Evolutionary conservation across 768 basidiomycete species (phyloP).

Genomic region (Tulasnella sp.): DNA sequence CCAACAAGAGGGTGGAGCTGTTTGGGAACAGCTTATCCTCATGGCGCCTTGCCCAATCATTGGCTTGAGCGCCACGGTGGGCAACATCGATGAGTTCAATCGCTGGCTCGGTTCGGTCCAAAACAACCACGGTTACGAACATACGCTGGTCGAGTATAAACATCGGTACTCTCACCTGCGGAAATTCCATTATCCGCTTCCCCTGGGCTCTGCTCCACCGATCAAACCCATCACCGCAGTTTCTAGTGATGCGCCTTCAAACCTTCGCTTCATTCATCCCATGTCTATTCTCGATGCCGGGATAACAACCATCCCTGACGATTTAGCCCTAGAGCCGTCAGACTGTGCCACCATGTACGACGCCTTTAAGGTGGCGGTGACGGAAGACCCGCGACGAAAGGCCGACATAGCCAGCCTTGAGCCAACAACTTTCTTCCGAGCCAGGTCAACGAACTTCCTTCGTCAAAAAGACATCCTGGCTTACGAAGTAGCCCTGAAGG

Average conservation of each 20-base stretch:
- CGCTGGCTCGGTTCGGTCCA: slow-evolving; percentile 56
- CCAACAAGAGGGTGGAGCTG: slow-evolving; percentile 54
- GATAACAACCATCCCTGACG: slow-evolving; percentile 41
- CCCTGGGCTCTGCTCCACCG: slow-evolving; percentile 32
- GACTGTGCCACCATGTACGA: slow-evolving; percentile 47
- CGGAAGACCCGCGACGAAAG: not conserved
- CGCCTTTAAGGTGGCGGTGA: slow-evolving; percentile 28
- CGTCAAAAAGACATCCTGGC: slow-evolving; percentile 49
- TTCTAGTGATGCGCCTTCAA: slow-evolving; percentile 11
- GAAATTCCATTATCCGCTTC: slow-evolving; percentile 47
- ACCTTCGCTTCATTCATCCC: slow-evolving; percentile 51
- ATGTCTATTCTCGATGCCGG: slow-evolving; percentile 49
- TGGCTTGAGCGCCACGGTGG: slow-evolving; percentile 63
- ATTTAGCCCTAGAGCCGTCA: slow-evolving; percentile 50
- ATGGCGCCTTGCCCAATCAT: slow-evolving; percentile 64
- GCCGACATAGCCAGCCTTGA: slow-evolving; percentile 30
- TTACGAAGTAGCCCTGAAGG: slow-evolving; percentile 49
- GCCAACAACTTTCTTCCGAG: slow-evolving; percentile 39
- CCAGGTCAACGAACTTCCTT: slow-evolving; percentile 27
- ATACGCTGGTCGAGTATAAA: slow-evolving; percentile 50
- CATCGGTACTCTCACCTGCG: slow-evolving; percentile 67
- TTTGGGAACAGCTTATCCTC: slow-evolving; percentile 68
- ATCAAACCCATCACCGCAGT: slow-evolving; percentile 32
- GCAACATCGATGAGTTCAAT: slow-evolving; percentile 53
- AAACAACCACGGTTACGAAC: slow-evolving; percentile 44